Evolutionary conservation across 192 early-diverging fungal species (phyloP).

Genomic region (Phlyctochytrium bullatum): DNA sequence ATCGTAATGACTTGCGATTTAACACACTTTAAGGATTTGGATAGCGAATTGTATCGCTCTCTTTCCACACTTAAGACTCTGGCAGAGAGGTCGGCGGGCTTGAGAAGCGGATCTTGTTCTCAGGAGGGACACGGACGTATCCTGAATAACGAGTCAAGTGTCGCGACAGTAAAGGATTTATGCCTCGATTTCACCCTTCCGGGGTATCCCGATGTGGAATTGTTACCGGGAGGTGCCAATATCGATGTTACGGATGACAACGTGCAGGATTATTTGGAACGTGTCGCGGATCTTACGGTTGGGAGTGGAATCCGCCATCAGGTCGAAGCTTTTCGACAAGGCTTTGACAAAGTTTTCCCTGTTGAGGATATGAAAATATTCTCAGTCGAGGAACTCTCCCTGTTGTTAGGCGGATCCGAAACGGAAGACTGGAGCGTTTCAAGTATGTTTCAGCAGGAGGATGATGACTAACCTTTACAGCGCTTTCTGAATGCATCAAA

Average conservation of each 20-base stretch:
- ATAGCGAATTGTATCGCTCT: constrained; percentile 65
- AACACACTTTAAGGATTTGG: constrained; percentile 56
- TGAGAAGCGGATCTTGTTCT: constrained; percentile 56
- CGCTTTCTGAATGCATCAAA: constrained; percentile 66
- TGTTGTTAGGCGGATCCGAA: constrained; percentile 62
- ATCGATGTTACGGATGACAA: constrained; percentile 78
- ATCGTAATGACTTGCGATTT: constrained; percentile 5
- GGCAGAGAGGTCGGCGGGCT: too few species aligned
- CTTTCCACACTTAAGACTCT: too few species aligned
- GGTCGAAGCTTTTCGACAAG: constrained; percentile 71
- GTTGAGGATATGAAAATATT: constrained; percentile 69
- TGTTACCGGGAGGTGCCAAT: constrained; percentile 58
- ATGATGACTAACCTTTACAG: constrained; percentile 41
- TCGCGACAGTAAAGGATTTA: constrained; percentile 53
- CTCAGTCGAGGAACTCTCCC: constrained; percentile 66
- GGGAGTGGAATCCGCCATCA: constrained; percentile 67
- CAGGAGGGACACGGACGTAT: constrained; percentile 41
- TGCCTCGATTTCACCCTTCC: constrained; percentile 85
- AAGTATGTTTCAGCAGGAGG: too few species aligned
- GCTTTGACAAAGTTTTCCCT: constrained; percentile 81
- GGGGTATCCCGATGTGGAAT: constrained; percentile 70
- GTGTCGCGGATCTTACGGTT: constrained; percentile 63
- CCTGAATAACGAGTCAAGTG: constrained; percentile 49
- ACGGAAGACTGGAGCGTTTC: constrained; percentile 80
- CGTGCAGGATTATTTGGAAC: constrained; percentile 71